These are phyloP conservation scores for Epichloe sibirici DNA, from an alignment of 2,329 filamentous ascomycete species.

Conservation along the genomic window DNA sequence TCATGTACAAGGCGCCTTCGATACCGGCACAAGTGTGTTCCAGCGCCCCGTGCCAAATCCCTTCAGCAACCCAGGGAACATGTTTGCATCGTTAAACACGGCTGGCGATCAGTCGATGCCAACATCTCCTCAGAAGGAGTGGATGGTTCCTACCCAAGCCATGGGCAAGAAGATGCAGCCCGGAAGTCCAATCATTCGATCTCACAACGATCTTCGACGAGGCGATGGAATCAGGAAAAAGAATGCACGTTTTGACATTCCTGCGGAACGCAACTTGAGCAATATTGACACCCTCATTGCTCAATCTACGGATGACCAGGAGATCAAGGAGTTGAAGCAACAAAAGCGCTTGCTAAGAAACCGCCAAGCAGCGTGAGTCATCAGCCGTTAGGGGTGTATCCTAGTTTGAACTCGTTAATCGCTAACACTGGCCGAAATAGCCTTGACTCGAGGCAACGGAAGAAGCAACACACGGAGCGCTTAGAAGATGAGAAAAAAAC, in stretches of 20 bases:
- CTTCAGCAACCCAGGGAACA: constrained; percentile 40
- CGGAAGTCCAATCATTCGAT: constrained; percentile 57
- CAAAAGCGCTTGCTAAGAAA: constrained; percentile 93
- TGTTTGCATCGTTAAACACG: constrained; percentile 40
- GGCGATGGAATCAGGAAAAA: constrained; percentile 95
- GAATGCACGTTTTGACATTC: constrained; percentile 96
- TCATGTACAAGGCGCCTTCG: constrained; percentile 44
- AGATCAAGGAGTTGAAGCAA: constrained; percentile 97
- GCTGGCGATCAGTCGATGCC: constrained; percentile 37
- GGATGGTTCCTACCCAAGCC: constrained; percentile 36
- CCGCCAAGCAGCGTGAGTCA: constrained; percentile 81
- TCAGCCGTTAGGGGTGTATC: not conserved
- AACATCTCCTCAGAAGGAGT: constrained; percentile 46
- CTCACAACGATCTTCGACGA: constrained; percentile 63
- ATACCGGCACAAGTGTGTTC: constrained; percentile 40
- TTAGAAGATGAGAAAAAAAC: constrained; percentile 96
- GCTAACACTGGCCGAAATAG: constrained; percentile 30
- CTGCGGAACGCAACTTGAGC: constrained; percentile 78
- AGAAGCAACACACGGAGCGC: constrained; percentile 96
- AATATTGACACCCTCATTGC: constrained; percentile 92
- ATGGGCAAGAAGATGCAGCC: constrained; percentile 50
- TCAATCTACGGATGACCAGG: constrained; percentile 76
- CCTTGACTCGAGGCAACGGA: constrained; percentile 90
- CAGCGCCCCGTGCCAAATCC: constrained; percentile 41
- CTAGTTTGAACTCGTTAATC: not conserved